phyloP scores from a whole-genome alignment of 2,329 filamentous ascomycete species.

The Aureobasidium sp. region DNA sequence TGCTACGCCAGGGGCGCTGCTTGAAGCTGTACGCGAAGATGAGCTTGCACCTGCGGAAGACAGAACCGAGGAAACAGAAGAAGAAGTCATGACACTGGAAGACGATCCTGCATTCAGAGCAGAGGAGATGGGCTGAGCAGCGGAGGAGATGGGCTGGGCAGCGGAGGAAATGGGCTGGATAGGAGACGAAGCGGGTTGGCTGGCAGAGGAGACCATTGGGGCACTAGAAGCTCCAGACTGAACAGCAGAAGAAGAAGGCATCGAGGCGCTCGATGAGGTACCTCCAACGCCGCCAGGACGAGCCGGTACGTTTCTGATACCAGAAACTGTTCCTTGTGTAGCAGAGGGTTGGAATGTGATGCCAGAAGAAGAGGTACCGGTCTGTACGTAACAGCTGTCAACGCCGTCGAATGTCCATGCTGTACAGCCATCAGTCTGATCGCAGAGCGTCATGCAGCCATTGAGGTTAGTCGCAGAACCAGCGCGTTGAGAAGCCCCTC shows the following conservation, averaged over 20 bases:
- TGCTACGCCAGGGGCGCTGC: background rate
- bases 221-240: background rate
- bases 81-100: background rate
- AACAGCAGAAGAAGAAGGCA: background rate
- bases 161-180: background rate
- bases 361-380: background rate
- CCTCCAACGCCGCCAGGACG: background rate
- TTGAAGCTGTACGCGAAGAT: background rate
- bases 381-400: background rate
- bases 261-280: background rate
- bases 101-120: background rate
- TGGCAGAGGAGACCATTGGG: background rate
- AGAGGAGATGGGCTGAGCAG: background rate
- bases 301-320: background rate
- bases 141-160: background rate
- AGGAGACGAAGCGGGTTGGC: background rate
- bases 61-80: background rate
- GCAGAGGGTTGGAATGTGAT: background rate
- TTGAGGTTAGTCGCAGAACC: background rate
- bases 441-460: background rate
- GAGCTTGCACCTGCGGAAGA: background rate
- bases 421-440: background rate
- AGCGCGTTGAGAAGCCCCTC: background rate
- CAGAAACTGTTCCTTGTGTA: background rate
- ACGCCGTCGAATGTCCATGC: background rate